Evolutionary conservation across 192 early-diverging fungal genomes (phyloP).

Genomic region (Coemansia sp.): DNA sequence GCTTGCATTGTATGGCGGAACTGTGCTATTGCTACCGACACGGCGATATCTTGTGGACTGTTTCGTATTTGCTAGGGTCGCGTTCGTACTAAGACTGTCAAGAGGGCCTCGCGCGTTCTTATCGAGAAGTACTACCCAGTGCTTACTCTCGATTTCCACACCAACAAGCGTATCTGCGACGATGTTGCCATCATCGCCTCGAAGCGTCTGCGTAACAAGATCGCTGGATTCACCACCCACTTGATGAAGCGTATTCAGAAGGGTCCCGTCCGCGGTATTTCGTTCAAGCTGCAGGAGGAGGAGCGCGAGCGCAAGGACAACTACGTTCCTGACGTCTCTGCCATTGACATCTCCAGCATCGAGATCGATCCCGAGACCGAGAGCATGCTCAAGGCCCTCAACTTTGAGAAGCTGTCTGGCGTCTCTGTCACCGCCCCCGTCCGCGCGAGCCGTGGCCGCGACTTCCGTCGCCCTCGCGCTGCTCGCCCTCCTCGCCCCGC

Average conservation of each 20-base stretch:
- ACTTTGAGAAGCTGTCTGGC: conserved; percentile 90
- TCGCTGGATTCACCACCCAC: conserved; percentile 99
- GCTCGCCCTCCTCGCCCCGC: conserved; percentile 35
- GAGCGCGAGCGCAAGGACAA: conserved; percentile 99
- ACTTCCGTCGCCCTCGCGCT: conserved; percentile 44
- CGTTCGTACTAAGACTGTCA: conserved; percentile 99
- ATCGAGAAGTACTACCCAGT: conserved; percentile 99
- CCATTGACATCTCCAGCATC: conserved; percentile 84
- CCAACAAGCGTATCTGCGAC: conserved; percentile 98
- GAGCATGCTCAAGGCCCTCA: conserved; percentile 94
- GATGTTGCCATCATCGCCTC: conserved; percentile 98
- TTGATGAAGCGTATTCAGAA: conserved; percentile 99
- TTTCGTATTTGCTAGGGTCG: conserved; percentile 66
- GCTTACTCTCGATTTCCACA: conserved; percentile 98
- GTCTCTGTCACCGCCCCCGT: conserved; percentile 64
- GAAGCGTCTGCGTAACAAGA: conserved; percentile 99
- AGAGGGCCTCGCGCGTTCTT: conserved; percentile 99
- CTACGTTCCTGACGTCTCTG: conserved; percentile 98
- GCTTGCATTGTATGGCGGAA: conserved; percentile 3
- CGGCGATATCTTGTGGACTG: not conserved
- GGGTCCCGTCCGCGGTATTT: conserved; percentile 98
- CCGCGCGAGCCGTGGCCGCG: conserved; percentile 48
- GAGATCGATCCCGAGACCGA: conserved; percentile 96
- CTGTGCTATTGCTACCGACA: not conserved
- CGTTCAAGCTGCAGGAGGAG: conserved; percentile 99